Conservation (phyloP, 768 basidiomycete species). For the Leccinum olivaceopallidum region DNA sequence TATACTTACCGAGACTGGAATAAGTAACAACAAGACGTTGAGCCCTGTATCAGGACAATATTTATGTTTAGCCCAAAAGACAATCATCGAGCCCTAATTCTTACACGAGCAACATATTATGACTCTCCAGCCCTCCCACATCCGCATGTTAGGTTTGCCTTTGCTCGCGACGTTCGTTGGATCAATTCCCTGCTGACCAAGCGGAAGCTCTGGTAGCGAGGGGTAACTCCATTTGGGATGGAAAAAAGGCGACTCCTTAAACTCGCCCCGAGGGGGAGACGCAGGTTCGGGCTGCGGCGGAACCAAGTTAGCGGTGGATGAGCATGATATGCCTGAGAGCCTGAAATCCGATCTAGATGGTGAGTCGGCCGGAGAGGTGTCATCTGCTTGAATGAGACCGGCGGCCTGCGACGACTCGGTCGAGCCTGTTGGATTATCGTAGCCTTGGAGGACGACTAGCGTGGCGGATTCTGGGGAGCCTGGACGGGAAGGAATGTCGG, state of each 20-base stretch:
- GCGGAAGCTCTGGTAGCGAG: conserved; percentile 21
- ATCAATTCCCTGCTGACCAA: conserved; percentile 5
- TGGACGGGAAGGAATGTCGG: conserved; percentile 10
- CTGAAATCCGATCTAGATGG: conserved; percentile 23
- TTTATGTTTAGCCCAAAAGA: conserved; percentile 2
- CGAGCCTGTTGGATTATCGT: conserved; percentile 14
- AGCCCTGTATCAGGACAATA: conserved; percentile 50
- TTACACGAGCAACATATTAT: conserved; percentile 59
- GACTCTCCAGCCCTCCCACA: conserved; percentile 53
- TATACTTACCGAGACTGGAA: conserved; percentile 65
- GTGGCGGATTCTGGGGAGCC: conserved; percentile 32
- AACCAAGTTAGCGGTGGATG: conserved; percentile 26
- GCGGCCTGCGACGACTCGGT: conserved; percentile 1
- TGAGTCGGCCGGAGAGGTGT: conserved; percentile 12
- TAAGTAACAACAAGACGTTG: conserved; percentile 62
- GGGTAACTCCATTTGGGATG: conserved; percentile 29
- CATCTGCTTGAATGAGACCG: conserved; percentile 6
- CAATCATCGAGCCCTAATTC: conserved; percentile 16
- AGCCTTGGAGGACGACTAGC: conserved; percentile 28
- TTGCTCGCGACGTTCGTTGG: not conserved
- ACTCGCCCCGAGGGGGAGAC: conserved; percentile 19
- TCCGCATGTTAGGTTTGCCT: conserved; percentile 14
- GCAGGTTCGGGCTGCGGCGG: conserved; percentile 14
- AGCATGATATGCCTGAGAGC: conserved; percentile 26
- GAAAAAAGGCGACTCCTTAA: conserved; percentile 29